phyloP scores from a whole-genome alignment of 228 moss, liverwort and hornwort species.

The Sphagnum fallax region DNA sequence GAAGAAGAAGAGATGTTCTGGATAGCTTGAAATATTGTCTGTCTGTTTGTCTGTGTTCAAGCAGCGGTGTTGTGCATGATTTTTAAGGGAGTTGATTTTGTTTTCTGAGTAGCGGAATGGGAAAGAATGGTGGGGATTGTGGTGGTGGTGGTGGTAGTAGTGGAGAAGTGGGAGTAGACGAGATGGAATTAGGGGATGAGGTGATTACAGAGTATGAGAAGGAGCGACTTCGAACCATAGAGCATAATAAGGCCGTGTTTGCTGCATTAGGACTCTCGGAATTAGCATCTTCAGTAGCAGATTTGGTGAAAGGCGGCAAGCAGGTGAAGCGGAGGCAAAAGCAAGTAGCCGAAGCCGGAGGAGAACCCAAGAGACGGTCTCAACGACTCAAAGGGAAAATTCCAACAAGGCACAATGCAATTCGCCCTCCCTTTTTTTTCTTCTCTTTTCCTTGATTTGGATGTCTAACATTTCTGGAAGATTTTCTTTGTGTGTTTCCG shows the following conservation, averaged over 20 bases:
- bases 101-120: no score
- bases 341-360: constrained; percentile 2
- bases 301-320: background rate
- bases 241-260: constrained; percentile 55
- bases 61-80: no score
- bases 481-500: no score
- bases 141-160: no score
- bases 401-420: constrained; percentile 10
- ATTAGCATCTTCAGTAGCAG: constrained; percentile 23
- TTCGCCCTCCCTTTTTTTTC: background rate
- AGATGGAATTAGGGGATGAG: constrained; percentile 3
- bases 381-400: constrained; percentile 29
- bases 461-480: no score
- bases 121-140: no score
- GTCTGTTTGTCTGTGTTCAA: no score
- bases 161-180: constrained; percentile 2
- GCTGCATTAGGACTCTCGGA: constrained; percentile 42
- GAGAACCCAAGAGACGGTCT: constrained; percentile 33
- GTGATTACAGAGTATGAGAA: constrained; percentile 53
- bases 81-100: no score
- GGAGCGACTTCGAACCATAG: constrained; percentile 42
- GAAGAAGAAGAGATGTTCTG: no score
- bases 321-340: background rate
- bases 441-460: background rate
- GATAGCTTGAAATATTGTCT: no score